phyloP scores from a whole-genome alignment of 345 rosid genomes.

The Cardamine occulta region DNA sequence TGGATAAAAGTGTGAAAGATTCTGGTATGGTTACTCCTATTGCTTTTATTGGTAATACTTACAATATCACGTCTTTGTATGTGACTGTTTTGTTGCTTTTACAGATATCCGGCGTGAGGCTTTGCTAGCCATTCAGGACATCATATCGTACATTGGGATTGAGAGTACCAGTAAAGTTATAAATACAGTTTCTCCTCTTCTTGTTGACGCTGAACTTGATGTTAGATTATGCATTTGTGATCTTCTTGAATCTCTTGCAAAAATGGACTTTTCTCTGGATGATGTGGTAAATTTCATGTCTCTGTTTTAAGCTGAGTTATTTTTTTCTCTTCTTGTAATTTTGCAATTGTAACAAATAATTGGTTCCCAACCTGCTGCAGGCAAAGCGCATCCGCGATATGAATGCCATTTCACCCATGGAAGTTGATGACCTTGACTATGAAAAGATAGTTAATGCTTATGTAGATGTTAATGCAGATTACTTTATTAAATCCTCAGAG shows the following conservation, averaged over 20 bases:
- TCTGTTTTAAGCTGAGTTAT: slow-evolving; percentile 22
- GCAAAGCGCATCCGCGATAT: slow-evolving; percentile 63
- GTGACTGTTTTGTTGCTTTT: slow-evolving; percentile 34
- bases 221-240: slow-evolving; percentile 67
- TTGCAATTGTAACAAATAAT: slow-evolving; percentile 26
- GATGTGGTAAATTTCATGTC: slow-evolving; percentile 56
- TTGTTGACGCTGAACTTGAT: slow-evolving; percentile 62
- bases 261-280: slow-evolving; percentile 64
- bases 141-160: slow-evolving; percentile 55
- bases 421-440: slow-evolving; percentile 84
- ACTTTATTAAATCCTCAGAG: slow-evolving; percentile 55
- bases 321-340: slow-evolving; percentile 22
- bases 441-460: slow-evolving; percentile 68
- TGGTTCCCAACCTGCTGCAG: slow-evolving; percentile 48
- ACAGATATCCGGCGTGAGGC: slow-evolving; percentile 63
- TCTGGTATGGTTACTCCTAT: slow-evolving; percentile 58
- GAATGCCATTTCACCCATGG: slow-evolving; percentile 73
- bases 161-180: slow-evolving; percentile 56
- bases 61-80: slow-evolving; percentile 25
- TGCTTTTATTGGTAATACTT: slow-evolving; percentile 4
- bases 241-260: slow-evolving; percentile 72
- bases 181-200: slow-evolving; percentile 64
- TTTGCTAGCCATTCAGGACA: slow-evolving; percentile 63
- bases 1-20: slow-evolving; percentile 55
- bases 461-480: slow-evolving; percentile 56